Evolutionary conservation across 148 eudicot genomes (phyloP).

Genomic region (Chenopodium album): DNA sequence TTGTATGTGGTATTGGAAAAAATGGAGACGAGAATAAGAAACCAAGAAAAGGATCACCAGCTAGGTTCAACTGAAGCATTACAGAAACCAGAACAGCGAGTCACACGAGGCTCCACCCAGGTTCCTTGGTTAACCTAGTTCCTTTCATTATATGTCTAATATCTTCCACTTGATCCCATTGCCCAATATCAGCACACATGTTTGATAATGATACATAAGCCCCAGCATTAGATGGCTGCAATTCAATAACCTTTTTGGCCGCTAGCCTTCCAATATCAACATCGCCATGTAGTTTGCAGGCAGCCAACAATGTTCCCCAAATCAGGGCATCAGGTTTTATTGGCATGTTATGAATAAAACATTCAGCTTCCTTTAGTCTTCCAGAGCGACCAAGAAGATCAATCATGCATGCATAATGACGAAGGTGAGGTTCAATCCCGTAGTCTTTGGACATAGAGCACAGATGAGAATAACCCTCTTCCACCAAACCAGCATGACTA

Average conservation of each 20-base stretch:
- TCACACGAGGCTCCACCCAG: conserved; percentile 79
- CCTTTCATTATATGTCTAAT: conserved; percentile 57
- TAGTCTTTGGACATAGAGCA: conserved; percentile 69
- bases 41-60: not conserved
- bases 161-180: conserved; percentile 70
- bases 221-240: conserved; percentile 60
- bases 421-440: conserved; percentile 54
- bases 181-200: conserved; percentile 69
- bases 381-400: conserved; percentile 91
- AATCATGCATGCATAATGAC: conserved; percentile 86
- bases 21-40: not conserved
- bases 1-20: not conserved
- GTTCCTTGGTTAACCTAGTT: conserved; percentile 57
- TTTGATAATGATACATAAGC: conserved; percentile 65
- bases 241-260: conserved; percentile 60
- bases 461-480: conserved; percentile 70
- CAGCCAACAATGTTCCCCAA: conserved; percentile 80
- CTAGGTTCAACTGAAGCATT: not conserved
- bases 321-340: conserved; percentile 57
- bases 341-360: conserved; percentile 62
- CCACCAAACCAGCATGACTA: conserved; percentile 80
- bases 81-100: not conserved
- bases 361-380: conserved; percentile 66
- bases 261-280: conserved; percentile 62
- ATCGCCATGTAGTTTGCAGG: conserved; percentile 83